phyloP scores from a whole-genome alignment of 306 rosid species.

The Rubus idaeus region DNA sequence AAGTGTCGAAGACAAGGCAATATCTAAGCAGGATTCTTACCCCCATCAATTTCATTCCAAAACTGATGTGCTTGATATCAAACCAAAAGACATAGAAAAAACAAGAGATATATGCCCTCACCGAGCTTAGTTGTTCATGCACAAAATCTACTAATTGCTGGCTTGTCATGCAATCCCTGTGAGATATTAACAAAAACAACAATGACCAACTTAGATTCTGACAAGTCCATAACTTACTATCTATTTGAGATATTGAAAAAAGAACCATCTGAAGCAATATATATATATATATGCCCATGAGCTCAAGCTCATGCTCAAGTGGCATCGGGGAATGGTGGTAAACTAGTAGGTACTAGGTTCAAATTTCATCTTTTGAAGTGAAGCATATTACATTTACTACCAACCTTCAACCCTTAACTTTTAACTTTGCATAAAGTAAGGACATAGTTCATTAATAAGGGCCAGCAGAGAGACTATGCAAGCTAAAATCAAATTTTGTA shows the following conservation, averaged over 20 bases:
- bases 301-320: neutral
- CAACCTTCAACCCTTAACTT: neutral
- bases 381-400: neutral
- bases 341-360: neutral
- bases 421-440: too few relatives aligned
- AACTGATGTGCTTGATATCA: neutral
- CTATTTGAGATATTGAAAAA: neutral
- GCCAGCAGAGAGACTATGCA: too few relatives aligned
- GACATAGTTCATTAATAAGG: too few relatives aligned
- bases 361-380: neutral
- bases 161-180: constrained; percentile 98
- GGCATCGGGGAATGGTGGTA: neutral
- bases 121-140: constrained; percentile 62
- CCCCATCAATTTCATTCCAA: neutral
- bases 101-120: constrained; percentile 31
- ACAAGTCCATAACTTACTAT: neutral
- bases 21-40: neutral
- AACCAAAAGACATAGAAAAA: neutral
- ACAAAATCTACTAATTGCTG: constrained; percentile 87
- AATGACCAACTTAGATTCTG: neutral
- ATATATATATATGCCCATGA: too few relatives aligned
- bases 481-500: too few relatives aligned
- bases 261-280: neutral
- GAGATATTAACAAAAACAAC: constrained; percentile 35
- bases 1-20: constrained; percentile 12